Evolutionary conservation across 345 rosid species (phyloP).

Genomic region (Turnera subulata): DNA sequence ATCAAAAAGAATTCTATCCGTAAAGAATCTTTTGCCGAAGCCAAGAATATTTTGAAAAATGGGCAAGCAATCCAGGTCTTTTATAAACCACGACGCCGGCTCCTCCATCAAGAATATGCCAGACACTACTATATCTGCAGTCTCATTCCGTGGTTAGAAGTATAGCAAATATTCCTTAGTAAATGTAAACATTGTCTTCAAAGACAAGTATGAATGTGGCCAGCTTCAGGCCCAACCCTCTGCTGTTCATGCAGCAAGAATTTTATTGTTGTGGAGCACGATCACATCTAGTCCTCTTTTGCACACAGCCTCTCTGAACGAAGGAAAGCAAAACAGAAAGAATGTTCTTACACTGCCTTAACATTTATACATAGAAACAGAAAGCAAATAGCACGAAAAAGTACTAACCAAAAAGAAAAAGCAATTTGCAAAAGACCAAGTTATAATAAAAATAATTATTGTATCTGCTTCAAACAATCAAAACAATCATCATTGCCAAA

Average conservation of each 20-base stretch:
- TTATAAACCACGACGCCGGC: background rate
- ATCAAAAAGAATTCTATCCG: background rate
- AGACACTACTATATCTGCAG: slow-evolving; percentile 1
- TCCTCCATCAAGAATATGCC: slow-evolving; percentile 4
- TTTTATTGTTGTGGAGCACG: background rate
- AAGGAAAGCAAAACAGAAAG: slow-evolving; percentile 11
- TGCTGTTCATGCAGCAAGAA: too few species aligned
- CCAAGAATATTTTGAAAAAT: background rate
- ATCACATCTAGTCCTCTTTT: slow-evolving; percentile 41
- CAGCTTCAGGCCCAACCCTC: too few species aligned
- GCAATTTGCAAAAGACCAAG: background rate
- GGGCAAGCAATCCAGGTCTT: slow-evolving; percentile 6
- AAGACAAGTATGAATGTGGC: slow-evolving; percentile 2
- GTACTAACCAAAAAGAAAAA: background rate
- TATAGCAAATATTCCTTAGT: background rate
- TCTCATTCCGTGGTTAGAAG: background rate
- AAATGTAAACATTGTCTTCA: background rate
- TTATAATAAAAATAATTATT: background rate
- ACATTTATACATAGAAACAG: background rate
- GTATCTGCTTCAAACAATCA: too few species aligned
- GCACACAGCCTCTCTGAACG: slow-evolving; percentile 76
- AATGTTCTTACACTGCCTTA: too few species aligned
- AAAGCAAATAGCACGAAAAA: too few species aligned
- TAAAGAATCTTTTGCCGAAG: slow-evolving; percentile 22
- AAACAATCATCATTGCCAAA: too few species aligned